phyloP scores from a whole-genome alignment of 1,284 basidiomycete species.

The Abortiporus biennis region DNA sequence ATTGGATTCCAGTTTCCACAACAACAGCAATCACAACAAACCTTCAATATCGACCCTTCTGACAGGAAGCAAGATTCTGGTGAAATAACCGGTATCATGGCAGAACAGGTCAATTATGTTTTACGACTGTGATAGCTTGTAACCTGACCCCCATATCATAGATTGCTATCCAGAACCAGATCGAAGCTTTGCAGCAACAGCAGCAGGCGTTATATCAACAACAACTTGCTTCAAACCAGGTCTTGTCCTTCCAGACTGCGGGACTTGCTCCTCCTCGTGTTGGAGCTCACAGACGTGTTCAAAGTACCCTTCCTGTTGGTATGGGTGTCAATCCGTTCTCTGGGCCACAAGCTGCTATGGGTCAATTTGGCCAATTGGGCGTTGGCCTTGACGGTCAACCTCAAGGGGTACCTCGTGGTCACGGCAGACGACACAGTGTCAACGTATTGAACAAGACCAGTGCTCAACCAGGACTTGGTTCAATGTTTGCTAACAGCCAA shows the following conservation, averaged over 20 bases:
- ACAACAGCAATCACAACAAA: conserved; percentile 45
- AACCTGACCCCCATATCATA: conserved; percentile 25
- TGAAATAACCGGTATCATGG: conserved; percentile 83
- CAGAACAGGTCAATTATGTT: conserved; percentile 65
- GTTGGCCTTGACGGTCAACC: conserved; percentile 60
- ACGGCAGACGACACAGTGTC: conserved; percentile 90
- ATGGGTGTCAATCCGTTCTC: conserved; percentile 39
- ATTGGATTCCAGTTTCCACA: conserved; percentile 79
- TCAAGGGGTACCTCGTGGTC: conserved; percentile 69
- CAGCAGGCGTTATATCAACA: conserved; percentile 87
- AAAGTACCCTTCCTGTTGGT: conserved; percentile 74
- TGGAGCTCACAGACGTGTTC: conserved; percentile 78
- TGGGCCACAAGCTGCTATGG: conserved; percentile 53
- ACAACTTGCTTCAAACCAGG: conserved; percentile 74
- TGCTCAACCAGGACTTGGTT: conserved; percentile 38
- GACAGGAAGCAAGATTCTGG: conserved; percentile 57
- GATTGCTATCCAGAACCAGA: conserved; percentile 88
- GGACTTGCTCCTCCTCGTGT: conserved; percentile 61
- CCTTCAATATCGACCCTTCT: conserved; percentile 24
- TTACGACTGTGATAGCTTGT: conserved; percentile 1
- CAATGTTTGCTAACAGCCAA: conserved; percentile 51
- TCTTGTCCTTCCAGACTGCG: conserved; percentile 64
- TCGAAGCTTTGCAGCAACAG: conserved; percentile 86
- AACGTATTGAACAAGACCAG: conserved; percentile 80
- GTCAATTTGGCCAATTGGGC: conserved; percentile 55